Evolutionary conservation across 2,329 filamentous ascomycete species (phyloP).

Genomic region (Ophiostoma novo-ulmi): DNA sequence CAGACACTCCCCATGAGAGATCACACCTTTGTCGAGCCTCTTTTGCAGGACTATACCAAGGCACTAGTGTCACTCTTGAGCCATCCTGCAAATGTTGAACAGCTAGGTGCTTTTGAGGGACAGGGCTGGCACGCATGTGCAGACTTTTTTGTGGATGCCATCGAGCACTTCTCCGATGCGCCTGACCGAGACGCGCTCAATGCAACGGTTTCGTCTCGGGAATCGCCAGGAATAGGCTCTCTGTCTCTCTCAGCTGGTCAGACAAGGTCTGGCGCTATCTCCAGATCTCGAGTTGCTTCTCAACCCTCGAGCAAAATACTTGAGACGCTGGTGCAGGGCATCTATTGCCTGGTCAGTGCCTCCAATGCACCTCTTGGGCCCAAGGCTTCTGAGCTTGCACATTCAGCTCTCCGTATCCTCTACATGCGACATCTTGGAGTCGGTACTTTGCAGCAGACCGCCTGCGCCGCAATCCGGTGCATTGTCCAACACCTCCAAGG

Average conservation of each 20-base stretch:
- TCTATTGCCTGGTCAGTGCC: constrained; percentile 58
- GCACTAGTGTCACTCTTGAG: constrained; percentile 65
- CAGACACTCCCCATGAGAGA: constrained; percentile 62
- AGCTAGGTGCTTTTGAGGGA: constrained; percentile 54
- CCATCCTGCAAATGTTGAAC: constrained; percentile 72
- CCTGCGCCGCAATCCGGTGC: constrained; percentile 70
- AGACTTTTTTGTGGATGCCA: constrained; percentile 63
- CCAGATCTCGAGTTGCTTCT: constrained; percentile 27
- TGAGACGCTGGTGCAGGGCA: constrained; percentile 57
- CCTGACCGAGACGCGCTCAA: constrained; percentile 36
- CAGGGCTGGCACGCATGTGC: constrained; percentile 64
- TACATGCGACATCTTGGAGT: constrained; percentile 53
- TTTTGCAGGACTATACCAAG: constrained; percentile 74
- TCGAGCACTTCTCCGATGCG: constrained; percentile 49
- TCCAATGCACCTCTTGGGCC: constrained; percentile 62
- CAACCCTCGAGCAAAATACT: constrained; percentile 37
- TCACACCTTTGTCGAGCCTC: constrained; percentile 59
- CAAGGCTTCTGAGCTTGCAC: constrained; percentile 52
- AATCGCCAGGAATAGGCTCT: constrained; percentile 45
- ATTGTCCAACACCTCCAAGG: constrained; percentile 61
- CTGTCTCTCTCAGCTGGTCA: constrained; percentile 33
- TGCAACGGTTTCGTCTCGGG: constrained; percentile 33
- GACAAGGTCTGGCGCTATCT: constrained; percentile 32
- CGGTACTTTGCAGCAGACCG: constrained; percentile 62
- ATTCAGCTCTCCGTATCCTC: constrained; percentile 56